Percentiles rank a stretch among this genome's conserved stretches.
phyloP scores from a whole-genome alignment of 495 filamentous ascomycete genomes.

The Daldinia decipiens region DNA sequence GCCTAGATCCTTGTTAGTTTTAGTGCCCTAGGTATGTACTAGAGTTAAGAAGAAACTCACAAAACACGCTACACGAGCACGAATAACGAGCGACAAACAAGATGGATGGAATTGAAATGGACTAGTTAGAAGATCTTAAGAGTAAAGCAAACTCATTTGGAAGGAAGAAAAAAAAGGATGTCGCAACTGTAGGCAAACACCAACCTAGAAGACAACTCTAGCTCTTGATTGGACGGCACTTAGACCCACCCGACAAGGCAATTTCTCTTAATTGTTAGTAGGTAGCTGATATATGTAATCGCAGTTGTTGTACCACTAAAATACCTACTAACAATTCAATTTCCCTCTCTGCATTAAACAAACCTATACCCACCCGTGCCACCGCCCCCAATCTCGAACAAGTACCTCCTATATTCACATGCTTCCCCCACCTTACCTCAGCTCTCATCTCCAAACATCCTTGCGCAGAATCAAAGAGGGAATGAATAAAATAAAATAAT shows the following conservation, averaged over 20 bases:
- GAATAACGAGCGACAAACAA: neutral
- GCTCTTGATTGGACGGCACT: neutral
- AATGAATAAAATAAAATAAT: neutral
- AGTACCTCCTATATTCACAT: neutral
- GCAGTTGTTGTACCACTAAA: neutral
- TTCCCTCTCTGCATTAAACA: neutral
- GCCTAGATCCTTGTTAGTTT: constrained; percentile 15
- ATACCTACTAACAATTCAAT: neutral
- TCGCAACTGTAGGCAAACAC: neutral
- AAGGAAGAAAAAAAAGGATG: neutral
- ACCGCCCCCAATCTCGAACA: neutral
- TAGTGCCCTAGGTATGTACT: neutral
- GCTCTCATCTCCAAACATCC: neutral
- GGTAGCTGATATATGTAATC: constrained; percentile 13
- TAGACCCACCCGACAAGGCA: neutral
- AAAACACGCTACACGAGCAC: neutral
- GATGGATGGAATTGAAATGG: neutral
- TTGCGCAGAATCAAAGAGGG: neutral
- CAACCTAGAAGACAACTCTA: neutral
- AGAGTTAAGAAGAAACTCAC: neutral
- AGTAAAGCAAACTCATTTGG: neutral
- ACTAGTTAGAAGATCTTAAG: neutral
- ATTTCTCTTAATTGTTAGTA: constrained; percentile 21
- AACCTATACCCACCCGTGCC: neutral
- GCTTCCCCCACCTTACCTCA: neutral